phyloP scores from a whole-genome alignment of 768 basidiomycete genomes.

The Lentinula boryana region DNA sequence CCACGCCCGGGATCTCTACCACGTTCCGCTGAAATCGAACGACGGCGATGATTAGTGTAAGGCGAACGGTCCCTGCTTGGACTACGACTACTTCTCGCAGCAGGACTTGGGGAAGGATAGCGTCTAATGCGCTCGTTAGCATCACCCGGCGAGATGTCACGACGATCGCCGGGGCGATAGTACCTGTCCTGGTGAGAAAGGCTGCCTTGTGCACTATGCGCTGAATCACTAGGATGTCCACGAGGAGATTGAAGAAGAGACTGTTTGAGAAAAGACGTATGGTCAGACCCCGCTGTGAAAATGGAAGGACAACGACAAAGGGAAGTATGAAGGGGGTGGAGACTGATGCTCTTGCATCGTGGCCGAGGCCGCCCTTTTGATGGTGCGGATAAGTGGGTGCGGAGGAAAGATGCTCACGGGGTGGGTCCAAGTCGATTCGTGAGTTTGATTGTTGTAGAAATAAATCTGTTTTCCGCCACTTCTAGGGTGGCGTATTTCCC shows the following conservation, averaged over 20 bases:
- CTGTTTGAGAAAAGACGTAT: constrained; percentile 4
- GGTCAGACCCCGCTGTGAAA: constrained; percentile 4
- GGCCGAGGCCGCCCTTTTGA: not conserved
- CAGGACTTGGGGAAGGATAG: not conserved
- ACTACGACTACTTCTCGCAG: constrained; percentile 8
- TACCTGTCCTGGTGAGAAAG: constrained; percentile 38
- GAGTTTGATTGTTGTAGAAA: constrained; percentile 37
- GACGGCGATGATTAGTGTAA: not conserved
- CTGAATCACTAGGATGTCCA: not conserved
- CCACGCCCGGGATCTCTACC: constrained; percentile 1
- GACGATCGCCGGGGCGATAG: constrained; percentile 29
- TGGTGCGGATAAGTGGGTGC: not conserved
- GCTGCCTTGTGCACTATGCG: not conserved
- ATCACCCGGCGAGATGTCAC: not conserved
- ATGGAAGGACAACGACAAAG: not conserved
- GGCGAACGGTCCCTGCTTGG: not conserved
- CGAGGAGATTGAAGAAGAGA: not conserved
- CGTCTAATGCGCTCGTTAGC: not conserved
- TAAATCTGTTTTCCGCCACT: constrained; percentile 30
- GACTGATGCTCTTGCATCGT: not conserved
- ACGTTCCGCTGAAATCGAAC: not conserved
- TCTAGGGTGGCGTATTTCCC: constrained; percentile 35
- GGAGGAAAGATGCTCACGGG: constrained; percentile 16
- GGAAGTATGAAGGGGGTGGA: not conserved
- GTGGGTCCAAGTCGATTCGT: constrained; percentile 38